These are phyloP conservation scores for Tranzscheliella williamsii DNA, from an alignment of 1,284 basidiomycete genomes.

Conservation along the genomic window DNA sequence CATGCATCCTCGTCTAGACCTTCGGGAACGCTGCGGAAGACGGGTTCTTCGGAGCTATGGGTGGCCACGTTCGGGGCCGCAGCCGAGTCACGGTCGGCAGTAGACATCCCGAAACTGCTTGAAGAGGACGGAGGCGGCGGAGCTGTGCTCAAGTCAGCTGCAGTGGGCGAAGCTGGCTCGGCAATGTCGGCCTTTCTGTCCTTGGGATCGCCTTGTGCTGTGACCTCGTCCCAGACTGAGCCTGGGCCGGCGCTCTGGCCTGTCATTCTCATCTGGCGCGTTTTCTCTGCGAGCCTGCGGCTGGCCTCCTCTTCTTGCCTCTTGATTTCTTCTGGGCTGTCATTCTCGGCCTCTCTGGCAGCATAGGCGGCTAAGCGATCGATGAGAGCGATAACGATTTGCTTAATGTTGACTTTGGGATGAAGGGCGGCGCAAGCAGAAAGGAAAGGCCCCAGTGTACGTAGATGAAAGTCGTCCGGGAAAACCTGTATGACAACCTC, in stretches of 20 bases:
- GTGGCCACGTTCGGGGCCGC: conserved; percentile 55
- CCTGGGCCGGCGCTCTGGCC: conserved; percentile 39
- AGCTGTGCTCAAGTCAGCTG: conserved; percentile 19
- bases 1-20: conserved; percentile 51
- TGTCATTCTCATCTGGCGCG: conserved; percentile 45
- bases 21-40: conserved; percentile 46
- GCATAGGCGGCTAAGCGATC: conserved; percentile 59
- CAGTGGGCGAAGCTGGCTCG: conserved; percentile 33
- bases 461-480: conserved; percentile 60
- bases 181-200: conserved; percentile 42
- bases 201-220: conserved; percentile 43
- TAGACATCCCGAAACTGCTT: conserved; percentile 41
- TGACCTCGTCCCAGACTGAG: conserved; percentile 53
- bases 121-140: conserved; percentile 40
- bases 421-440: conserved; percentile 58
- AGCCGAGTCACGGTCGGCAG: conserved; percentile 39
- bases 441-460: conserved; percentile 56
- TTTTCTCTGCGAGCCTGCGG: conserved; percentile 53
- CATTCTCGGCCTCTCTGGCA: conserved; percentile 58
- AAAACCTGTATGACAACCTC: conserved; percentile 61
- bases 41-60: conserved; percentile 50
- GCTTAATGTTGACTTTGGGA: conserved; percentile 61
- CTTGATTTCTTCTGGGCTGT: conserved; percentile 55
- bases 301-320: conserved; percentile 57
- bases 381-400: conserved; percentile 59